phyloP scores from a whole-genome alignment of 352 stramenopile genomes.

The Globisporangium polare region DNA sequence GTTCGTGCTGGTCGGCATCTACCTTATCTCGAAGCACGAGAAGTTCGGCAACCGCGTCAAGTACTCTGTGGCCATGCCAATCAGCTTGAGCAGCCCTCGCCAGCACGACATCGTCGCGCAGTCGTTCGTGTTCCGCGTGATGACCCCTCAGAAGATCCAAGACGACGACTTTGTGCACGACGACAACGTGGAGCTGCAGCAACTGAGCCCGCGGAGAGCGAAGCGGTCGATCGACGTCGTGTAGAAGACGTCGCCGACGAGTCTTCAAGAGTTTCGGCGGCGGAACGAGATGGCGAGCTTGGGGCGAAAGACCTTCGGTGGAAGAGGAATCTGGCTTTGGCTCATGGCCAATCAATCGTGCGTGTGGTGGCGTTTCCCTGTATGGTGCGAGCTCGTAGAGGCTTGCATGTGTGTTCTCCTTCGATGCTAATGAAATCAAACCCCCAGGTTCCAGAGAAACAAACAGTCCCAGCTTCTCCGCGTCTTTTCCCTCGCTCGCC shows the following conservation, averaged over 20 bases:
- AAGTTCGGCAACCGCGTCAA: constrained; percentile 88
- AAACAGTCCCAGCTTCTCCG: background rate
- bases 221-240: constrained; percentile 42
- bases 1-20: constrained; percentile 74
- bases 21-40: constrained; percentile 82
- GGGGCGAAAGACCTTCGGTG: constrained; percentile 11
- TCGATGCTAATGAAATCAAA: constrained; percentile 11
- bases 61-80: constrained; percentile 86
- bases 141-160: constrained; percentile 68
- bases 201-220: constrained; percentile 18
- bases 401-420: constrained; percentile 15
- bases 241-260: constrained; percentile 18
- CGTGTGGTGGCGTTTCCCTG: constrained; percentile 16
- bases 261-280: background rate
- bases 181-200: constrained; percentile 19
- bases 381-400: constrained; percentile 11
- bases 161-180: constrained; percentile 55
- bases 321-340: constrained; percentile 18
- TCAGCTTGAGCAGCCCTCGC: constrained; percentile 78
- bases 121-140: constrained; percentile 86
- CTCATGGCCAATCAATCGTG: constrained; percentile 10
- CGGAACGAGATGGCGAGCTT: background rate
- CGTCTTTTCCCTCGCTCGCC: background rate
- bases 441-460: constrained; percentile 10
- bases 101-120: constrained; percentile 87